Conservation (phyloP, 805 yeast species). For the Lachancea nothofagi region DNA sequence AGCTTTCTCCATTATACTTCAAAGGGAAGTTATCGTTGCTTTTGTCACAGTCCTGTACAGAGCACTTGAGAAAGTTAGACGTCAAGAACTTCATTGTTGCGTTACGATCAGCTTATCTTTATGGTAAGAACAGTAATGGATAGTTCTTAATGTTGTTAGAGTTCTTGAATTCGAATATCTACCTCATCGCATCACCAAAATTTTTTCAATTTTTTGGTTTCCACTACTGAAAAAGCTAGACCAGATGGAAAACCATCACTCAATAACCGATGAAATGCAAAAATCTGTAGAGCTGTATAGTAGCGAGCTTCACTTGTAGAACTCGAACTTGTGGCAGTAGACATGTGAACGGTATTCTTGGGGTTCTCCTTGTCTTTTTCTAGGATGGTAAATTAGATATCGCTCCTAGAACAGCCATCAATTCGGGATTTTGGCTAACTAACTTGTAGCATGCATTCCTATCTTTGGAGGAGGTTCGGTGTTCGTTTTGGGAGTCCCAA, state of each 20-base stretch:
- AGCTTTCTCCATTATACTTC: slow-evolving; percentile 46
- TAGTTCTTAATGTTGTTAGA: background rate
- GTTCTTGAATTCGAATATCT: too few relatives aligned
- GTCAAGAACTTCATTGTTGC: slow-evolving; percentile 81
- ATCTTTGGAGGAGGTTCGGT: slow-evolving; percentile 3
- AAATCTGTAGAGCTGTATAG: too few relatives aligned
- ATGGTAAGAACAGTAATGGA: background rate
- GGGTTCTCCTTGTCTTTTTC: background rate
- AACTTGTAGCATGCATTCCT: slow-evolving; percentile 16
- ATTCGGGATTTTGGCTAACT: slow-evolving; percentile 16
- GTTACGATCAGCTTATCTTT: too few relatives aligned
- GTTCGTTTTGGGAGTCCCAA: background rate
- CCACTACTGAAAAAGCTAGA: too few relatives aligned
- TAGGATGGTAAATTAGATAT: slow-evolving; percentile 8
- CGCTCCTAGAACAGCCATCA: slow-evolving; percentile 14
- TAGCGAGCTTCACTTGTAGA: too few relatives aligned
- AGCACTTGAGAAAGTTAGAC: slow-evolving; percentile 94
- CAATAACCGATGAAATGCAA: too few relatives aligned
- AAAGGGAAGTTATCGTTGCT: slow-evolving; percentile 79
- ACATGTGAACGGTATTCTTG: background rate
- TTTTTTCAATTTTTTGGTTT: background rate
- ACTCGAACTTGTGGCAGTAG: too few relatives aligned
- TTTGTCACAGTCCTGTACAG: slow-evolving; percentile 73
- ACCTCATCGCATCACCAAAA: slow-evolving; percentile 7
- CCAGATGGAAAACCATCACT: background rate